A percentile compares a stretch with the other conserved stretches of the same genome.
Conservation (phyloP, 352 stramenopile species). For the Phytophthora pluvialis region DNA sequence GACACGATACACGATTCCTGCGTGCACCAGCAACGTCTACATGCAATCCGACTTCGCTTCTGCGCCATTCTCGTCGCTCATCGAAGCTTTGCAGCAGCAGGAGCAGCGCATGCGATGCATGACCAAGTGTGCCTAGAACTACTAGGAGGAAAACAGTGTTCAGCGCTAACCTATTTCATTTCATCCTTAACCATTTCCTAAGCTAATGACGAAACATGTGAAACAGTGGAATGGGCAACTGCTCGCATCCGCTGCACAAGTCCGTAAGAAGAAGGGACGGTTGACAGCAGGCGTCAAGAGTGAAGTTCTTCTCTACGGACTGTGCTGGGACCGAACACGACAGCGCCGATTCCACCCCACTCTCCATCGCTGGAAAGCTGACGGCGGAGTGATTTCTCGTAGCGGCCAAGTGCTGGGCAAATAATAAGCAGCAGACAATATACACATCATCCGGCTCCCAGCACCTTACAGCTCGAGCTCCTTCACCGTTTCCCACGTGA, state of each 20-base stretch:
- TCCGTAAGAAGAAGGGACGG: conserved; percentile 44
- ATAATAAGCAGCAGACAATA: conserved; percentile 51
- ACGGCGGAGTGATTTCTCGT: conserved; percentile 34
- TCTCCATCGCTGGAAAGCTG: conserved; percentile 39
- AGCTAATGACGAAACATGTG: conserved; percentile 36
- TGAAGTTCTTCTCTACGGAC: conserved; percentile 36
- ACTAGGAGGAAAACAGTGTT: conserved; percentile 5
- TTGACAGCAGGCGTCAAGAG: conserved; percentile 47
- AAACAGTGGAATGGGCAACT: conserved; percentile 41
- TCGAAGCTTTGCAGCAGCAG: conserved; percentile 16
- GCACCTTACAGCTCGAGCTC: conserved; percentile 75
- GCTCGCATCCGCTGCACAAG: conserved; percentile 26
- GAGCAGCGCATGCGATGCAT: conserved; percentile 17
- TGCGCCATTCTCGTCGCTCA: conserved; percentile 2
- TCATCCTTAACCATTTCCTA: conserved; percentile 37
- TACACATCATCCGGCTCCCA: conserved; percentile 37
- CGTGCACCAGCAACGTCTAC: neutral
- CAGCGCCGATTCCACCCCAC: conserved; percentile 43
- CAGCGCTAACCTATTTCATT: conserved; percentile 48
- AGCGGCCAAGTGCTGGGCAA: conserved; percentile 39
- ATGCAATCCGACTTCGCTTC: neutral
- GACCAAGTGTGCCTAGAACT: conserved; percentile 8
- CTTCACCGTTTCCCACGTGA: conserved; percentile 99
- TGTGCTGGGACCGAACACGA: conserved; percentile 24
- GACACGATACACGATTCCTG: conserved; percentile 5